Evolutionary conservation across 2,329 filamentous ascomycete species (phyloP), one percentile per base, ranked within the genome.

Genomic region (Penicillium nordicum): DNA sequence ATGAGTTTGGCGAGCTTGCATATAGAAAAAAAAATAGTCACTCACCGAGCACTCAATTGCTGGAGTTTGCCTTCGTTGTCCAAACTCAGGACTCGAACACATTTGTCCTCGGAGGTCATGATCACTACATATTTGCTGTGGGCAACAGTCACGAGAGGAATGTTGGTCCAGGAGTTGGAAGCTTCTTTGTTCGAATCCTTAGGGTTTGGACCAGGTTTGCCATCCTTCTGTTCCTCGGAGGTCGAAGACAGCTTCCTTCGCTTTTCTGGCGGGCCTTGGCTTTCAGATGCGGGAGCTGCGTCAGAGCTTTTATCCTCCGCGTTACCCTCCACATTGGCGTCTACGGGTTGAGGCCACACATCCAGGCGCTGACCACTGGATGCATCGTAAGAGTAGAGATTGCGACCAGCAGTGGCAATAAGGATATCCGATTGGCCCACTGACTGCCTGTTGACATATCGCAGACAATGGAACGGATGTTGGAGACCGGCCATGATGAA

Each of bases 71-170:
- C 88, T 50, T 82, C 74, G 2, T 80, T 76, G 30, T 84, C 80
- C 57, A 92, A 79, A 63, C 85, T 80, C 69, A 97, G 90, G 0
- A 97, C 90, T 72, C 90, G 89, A 40, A 99, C 81, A 48, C 84
- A 86, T 78, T 99, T 99, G 78, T 97, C 94, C 67, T 96, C 90
- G n/a, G 84, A 87, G 9, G 92, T 96, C 30, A 95, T 84, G 23
- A 86, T 89, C 41, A 96, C 78, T 21, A 95, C 72, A 74, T 96
- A 79, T 41, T 82, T 79, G 14, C 86, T 84, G 62, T 89, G 80
- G 14, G 83, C 76, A 23, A 83, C 78, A 46, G 49, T 29, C 61
- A 97, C 70, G 60, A 88, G 84, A 57, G 87, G 88, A 53, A 97
- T 83, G 66, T 88, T 85, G 5, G 87, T 82, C 57, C 73, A 75